Percentiles rank a stretch among this genome's conserved stretches.
Evolutionary conservation across 2,329 filamentous ascomycete genomes (phyloP).

Genomic region (Uncinocarpus reesii): DNA sequence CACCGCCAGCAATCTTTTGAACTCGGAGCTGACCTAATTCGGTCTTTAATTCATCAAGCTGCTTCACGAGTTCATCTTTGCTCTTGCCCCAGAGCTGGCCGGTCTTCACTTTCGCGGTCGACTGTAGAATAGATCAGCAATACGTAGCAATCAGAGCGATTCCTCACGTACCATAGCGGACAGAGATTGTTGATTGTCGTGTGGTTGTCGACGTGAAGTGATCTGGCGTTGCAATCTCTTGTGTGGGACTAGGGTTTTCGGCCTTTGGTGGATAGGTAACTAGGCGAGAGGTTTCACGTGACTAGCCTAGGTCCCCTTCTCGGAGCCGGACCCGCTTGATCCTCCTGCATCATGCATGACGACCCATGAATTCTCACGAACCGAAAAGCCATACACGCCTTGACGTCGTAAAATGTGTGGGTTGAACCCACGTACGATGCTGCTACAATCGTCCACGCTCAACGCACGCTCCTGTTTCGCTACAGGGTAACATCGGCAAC

Average conservation of each 20-base stretch:
- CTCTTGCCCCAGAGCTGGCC: slow-evolving; percentile 96
- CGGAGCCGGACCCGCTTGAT: too few species aligned
- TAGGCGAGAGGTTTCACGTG: slow-evolving; percentile 6
- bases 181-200: slow-evolving; percentile 36
- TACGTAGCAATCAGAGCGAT: background rate
- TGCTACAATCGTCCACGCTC: too few species aligned
- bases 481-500: too few species aligned
- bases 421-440: background rate
- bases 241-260: slow-evolving; percentile 39
- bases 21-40: slow-evolving; percentile 95
- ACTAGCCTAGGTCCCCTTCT: background rate
- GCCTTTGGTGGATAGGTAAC: background rate
- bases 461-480: background rate
- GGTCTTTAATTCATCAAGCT: slow-evolving; percentile 87
- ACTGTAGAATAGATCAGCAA: slow-evolving; percentile 33
- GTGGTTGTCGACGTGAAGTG: slow-evolving; percentile 38
- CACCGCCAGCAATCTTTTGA: slow-evolving; percentile 92
- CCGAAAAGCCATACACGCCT: too few species aligned
- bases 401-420: background rate
- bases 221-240: slow-evolving; percentile 30
- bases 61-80: slow-evolving; percentile 96
- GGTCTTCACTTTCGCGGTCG: slow-evolving; percentile 76
- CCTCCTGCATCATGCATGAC: too few species aligned
- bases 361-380: too few species aligned
- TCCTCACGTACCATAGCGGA: slow-evolving; percentile 35